Conservation (phyloP, 805 yeast species). For the Clavispora santaluciae region DNA sequence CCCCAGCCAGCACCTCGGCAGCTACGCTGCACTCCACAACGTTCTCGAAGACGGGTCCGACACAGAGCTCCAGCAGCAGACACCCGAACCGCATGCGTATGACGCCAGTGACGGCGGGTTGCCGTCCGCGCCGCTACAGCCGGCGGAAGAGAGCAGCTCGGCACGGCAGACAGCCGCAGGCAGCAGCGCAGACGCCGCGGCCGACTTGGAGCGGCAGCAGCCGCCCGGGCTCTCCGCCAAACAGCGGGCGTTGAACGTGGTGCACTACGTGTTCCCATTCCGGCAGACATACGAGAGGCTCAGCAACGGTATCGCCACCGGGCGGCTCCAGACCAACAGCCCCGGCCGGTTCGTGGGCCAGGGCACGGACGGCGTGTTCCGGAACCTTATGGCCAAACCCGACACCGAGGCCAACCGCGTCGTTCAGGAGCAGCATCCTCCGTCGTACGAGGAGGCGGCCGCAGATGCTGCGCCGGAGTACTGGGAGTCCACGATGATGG, state of each 20-base stretch:
- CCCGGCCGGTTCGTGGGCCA: constrained; percentile 44
- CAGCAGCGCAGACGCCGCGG: background rate
- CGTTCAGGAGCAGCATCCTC: constrained; percentile 56
- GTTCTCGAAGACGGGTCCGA: background rate
- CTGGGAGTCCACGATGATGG: constrained; percentile 85
- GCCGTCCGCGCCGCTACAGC: background rate
- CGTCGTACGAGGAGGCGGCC: constrained; percentile 92
- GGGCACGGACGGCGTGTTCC: constrained; percentile 84
- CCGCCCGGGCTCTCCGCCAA: constrained; percentile 21
- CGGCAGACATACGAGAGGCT: constrained; percentile 40
- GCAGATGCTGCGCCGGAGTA: constrained; percentile 93
- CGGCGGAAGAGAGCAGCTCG: background rate
- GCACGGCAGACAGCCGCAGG: background rate
- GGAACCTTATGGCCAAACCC: constrained; percentile 88
- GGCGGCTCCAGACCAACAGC: constrained; percentile 37
- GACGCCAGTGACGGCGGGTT: too few relatives aligned
- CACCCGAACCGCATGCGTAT: background rate
- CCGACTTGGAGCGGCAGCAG: constrained; percentile 30
- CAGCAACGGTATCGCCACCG: constrained; percentile 37
- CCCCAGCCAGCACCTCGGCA: background rate
- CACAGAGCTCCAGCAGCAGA: background rate
- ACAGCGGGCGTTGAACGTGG: constrained; percentile 28
- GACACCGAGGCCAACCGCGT: constrained; percentile 39
- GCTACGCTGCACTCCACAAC: background rate
- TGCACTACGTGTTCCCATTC: constrained; percentile 33